Base-by-base conservation (phyloP, 139 green algal genomes). In the Coelastrella sp. region DNA sequence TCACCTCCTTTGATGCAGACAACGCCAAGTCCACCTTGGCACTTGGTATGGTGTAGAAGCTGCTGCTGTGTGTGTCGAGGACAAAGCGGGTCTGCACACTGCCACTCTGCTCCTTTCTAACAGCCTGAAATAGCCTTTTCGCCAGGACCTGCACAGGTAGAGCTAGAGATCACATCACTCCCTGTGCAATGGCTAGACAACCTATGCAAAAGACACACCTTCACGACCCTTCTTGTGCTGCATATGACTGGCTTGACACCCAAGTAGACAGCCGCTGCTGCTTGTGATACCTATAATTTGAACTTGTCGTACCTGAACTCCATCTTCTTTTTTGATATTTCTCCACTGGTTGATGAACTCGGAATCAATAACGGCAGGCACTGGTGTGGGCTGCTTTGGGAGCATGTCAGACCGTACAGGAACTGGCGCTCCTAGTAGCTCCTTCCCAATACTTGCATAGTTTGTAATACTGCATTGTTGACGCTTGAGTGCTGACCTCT, bases 1-100 rank as follows among this genome's bases (percentile, higher is more conserved):
- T 63, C 53, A 63, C 53, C 53, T 63, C 53, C 53, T 63, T 63
- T n/a, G 53, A 63, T 19, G 53, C 53, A 63, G 53, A 63, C 53
- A 63, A 19, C 53, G 53, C 53, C 53, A 63, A 63, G 53, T 63
- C 53, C 53, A 63, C 53, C 53, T 63, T 63, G 53, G 2, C 53
- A 7, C 17, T 9, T 7, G 53, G 53, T 19, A 63, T 63, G 53
- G 53, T 30, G 19, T 63, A 63, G 19, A 63, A 63, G 53, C 0
- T 63, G 17, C 27, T 63, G 53, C 19, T 63, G 53, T 63, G 53
- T 63, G 53, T 63, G 19, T 63, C 53, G 27, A 63, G 53, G 53
- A 63, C 19, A 19, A 63, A 63, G 17, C 53, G 53, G 53, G 53
- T 32, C 27, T 63, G 53, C 53, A 15, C 17, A 32, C 53, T 63